phyloP scores from a whole-genome alignment of 23 red algal species.

The Cyanidiococcus yangmingshanensis region DNA sequence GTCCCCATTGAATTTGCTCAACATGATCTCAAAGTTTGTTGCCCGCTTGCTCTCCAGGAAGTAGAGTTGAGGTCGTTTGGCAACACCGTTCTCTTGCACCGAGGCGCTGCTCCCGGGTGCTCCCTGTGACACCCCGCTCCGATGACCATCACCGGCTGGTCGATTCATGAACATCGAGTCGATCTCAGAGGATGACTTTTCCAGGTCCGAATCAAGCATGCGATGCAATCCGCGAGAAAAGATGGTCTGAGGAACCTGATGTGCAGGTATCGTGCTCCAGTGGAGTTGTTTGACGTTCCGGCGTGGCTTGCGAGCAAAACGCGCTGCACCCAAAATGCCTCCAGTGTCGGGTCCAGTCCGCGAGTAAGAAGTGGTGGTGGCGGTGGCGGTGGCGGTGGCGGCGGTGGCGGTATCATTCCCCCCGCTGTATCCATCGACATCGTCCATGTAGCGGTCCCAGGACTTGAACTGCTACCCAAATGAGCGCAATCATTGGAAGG shows the following conservation, averaged over 20 bases:
- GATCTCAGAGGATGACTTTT: conserved; percentile 53
- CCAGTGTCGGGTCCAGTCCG: conserved; percentile 11
- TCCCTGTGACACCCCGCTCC: background rate
- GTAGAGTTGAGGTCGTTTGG: conserved; percentile 23
- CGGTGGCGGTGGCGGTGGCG: conserved; percentile 23
- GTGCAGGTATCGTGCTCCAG: conserved; percentile 67
- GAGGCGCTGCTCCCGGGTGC: background rate
- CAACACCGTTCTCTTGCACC: conserved; percentile 6
- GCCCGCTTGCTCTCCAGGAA: conserved; percentile 65
- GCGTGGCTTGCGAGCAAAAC: conserved; percentile 15
- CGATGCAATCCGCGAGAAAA: conserved; percentile 56
- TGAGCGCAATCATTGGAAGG: too few relatives aligned
- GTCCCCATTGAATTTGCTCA: conserved; percentile 50
- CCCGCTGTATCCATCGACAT: too few relatives aligned
- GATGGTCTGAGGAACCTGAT: conserved; percentile 63
- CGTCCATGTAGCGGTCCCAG: too few relatives aligned
- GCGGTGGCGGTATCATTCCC: conserved; percentile 26
- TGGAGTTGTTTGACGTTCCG: conserved; percentile 63
- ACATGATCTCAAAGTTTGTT: conserved; percentile 83
- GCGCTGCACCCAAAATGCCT: conserved; percentile 25
- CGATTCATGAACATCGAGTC: conserved; percentile 56
- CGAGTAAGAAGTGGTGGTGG: conserved; percentile 41
- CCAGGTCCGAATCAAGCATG: conserved; percentile 36
- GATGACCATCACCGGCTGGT: conserved; percentile 27
- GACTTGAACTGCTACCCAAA: too few relatives aligned